Percentiles rank a stretch among this genome's conserved stretches.
These are phyloP conservation scores for Marchantia paleacea DNA, from an alignment of 225 moss, liverwort and hornwort genomes.

Conservation along the genomic window DNA sequence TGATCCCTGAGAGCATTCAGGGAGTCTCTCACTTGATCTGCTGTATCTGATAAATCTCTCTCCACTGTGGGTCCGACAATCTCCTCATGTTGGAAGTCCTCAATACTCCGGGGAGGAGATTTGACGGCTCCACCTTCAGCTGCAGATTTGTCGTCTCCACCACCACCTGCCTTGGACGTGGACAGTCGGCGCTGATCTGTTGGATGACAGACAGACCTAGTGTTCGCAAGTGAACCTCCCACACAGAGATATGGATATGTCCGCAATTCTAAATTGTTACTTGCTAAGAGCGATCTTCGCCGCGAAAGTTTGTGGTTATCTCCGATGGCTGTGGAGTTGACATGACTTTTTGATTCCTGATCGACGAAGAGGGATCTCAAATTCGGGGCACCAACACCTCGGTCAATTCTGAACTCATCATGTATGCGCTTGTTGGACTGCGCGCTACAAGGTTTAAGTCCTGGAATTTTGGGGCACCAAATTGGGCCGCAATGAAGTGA, in stretches of 20 bases:
- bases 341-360: not conserved
- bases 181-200: not conserved
- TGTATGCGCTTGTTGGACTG: not conserved
- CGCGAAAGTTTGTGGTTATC: not conserved
- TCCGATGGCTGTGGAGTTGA: not conserved
- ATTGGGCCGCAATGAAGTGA: not conserved
- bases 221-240: not conserved
- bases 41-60: slow-evolving; percentile 70
- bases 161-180: not conserved
- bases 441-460: not conserved
- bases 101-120: slow-evolving; percentile 27
- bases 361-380: not conserved
- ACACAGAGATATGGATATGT: not conserved
- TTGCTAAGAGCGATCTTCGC: not conserved
- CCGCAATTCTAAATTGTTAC: not conserved
- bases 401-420: not conserved
- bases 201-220: not conserved
- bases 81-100: slow-evolving; percentile 88
- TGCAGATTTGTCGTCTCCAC: not conserved
- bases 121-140: not conserved
- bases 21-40: slow-evolving; percentile 60
- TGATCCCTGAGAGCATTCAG: slow-evolving; percentile 42
- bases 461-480: not conserved
- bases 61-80: slow-evolving; percentile 90
- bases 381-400: not conserved